Evolutionary conservation across 192 early-diverging fungal genomes (phyloP).

Genomic region (Oehlia diaphana): DNA sequence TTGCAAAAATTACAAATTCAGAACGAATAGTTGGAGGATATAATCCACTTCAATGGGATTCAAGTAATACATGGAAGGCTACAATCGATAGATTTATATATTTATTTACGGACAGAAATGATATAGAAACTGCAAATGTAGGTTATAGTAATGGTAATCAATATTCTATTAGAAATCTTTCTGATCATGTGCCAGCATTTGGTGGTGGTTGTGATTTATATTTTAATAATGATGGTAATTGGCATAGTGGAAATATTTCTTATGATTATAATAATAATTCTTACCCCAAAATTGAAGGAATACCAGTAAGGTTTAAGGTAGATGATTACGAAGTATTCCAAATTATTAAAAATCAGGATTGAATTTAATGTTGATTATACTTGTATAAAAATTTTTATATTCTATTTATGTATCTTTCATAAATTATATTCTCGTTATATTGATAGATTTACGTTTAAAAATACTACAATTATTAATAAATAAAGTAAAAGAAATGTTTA

Average conservation of each 20-base stretch:
- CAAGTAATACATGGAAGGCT: neutral
- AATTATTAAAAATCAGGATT: too few species aligned
- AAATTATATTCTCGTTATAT: too few species aligned
- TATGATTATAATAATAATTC: too few species aligned
- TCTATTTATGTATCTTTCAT: too few species aligned
- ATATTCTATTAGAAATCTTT: neutral
- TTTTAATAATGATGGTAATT: neutral
- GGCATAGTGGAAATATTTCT: too few species aligned
- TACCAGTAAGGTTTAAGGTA: neutral
- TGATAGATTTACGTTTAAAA: too few species aligned
- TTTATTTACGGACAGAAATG: neutral
- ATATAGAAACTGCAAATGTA: neutral
- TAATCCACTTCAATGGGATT: neutral
- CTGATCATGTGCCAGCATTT: neutral
- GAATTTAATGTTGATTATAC: too few species aligned
- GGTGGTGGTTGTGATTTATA: neutral
- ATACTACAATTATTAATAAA: too few species aligned
- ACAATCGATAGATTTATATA: neutral
- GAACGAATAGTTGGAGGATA: slow-evolving; percentile 15
- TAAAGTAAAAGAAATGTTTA: too few species aligned
- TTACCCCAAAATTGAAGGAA: neutral
- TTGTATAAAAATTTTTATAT: too few species aligned
- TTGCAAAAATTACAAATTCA: neutral
- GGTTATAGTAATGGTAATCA: neutral
- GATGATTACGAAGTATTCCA: neutral